phyloP scores from a whole-genome alignment of 1,139 yeast genomes.

The Nakaseomyces kungkrabaensis region DNA sequence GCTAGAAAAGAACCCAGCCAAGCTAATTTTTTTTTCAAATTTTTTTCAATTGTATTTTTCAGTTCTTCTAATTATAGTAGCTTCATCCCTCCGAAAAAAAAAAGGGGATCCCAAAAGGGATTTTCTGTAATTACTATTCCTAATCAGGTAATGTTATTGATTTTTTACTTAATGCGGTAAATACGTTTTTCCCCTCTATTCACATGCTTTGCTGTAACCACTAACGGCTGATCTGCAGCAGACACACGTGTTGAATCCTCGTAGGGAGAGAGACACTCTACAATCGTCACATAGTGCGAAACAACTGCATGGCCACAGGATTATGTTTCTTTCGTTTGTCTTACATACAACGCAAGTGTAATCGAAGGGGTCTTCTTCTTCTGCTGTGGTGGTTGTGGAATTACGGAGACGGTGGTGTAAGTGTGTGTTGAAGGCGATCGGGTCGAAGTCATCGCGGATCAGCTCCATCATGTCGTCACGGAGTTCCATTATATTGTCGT shows the following conservation, averaged over 20 bases:
- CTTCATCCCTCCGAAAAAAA: too few relatives aligned
- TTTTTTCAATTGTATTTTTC: not conserved
- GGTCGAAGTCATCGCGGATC: not conserved
- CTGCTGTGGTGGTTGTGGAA: not conserved
- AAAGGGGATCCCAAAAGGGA: not conserved
- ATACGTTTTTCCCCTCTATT: not conserved
- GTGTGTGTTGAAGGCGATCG: not conserved
- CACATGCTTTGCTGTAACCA: conserved; percentile 1
- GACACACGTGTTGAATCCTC: conserved; percentile 2
- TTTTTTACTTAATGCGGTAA: too few relatives aligned
- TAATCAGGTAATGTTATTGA: not conserved
- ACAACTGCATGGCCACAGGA: conserved; percentile 4
- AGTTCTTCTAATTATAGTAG: not conserved
- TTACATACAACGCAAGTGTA: conserved; percentile 1
- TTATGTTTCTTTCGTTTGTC: not conserved
- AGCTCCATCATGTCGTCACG: not conserved
- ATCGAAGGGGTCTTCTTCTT: not conserved
- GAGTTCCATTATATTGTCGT: not conserved
- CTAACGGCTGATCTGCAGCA: conserved; percentile 1
- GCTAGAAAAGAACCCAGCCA: not conserved
- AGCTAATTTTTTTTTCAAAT: not conserved
- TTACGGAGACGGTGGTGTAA: not conserved
- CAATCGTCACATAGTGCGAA: conserved; percentile 3
- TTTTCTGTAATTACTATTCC: not conserved
- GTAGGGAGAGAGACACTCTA: conserved; percentile 1